phyloP scores from a whole-genome alignment of 169 alveolate genomes.

The Plasmodium gonderi region DNA sequence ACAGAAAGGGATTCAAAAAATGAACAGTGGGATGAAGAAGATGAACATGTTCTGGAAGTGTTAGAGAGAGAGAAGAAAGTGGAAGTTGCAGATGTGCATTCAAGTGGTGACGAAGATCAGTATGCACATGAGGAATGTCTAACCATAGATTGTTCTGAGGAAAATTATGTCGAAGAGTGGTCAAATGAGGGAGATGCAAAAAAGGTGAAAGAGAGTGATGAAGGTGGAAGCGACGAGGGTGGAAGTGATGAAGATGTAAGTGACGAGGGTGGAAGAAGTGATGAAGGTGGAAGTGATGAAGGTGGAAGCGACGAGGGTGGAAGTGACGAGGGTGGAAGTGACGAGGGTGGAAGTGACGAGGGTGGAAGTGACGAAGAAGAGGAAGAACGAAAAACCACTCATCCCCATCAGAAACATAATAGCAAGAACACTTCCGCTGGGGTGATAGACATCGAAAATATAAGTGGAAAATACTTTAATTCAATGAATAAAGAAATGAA shows the following conservation, averaged over 20 bases:
- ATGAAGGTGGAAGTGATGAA: neutral
- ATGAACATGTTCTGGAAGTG: neutral
- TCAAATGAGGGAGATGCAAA: neutral
- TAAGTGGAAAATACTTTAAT: slow-evolving; percentile 21
- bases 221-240: neutral
- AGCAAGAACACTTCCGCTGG: neutral
- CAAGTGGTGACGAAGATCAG: neutral
- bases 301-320: neutral
- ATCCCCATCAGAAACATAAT: neutral
- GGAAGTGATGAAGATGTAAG: neutral
- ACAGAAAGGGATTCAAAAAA: neutral
- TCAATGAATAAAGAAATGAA: slow-evolving; percentile 33
- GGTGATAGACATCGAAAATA: neutral
- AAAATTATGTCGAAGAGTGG: neutral
- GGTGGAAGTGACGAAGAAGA: neutral
- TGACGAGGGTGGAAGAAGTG: neutral
- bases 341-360: neutral
- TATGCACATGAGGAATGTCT: neutral
- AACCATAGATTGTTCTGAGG: neutral
- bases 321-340: neutral
- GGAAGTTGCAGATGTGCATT: neutral
- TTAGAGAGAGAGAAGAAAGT: neutral
- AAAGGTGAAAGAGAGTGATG: neutral
- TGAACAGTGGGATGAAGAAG: neutral
- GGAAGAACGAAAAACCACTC: neutral